Evolutionary conservation across 331 rosid species (phyloP).

Genomic region (Prunus yedoensis): DNA sequence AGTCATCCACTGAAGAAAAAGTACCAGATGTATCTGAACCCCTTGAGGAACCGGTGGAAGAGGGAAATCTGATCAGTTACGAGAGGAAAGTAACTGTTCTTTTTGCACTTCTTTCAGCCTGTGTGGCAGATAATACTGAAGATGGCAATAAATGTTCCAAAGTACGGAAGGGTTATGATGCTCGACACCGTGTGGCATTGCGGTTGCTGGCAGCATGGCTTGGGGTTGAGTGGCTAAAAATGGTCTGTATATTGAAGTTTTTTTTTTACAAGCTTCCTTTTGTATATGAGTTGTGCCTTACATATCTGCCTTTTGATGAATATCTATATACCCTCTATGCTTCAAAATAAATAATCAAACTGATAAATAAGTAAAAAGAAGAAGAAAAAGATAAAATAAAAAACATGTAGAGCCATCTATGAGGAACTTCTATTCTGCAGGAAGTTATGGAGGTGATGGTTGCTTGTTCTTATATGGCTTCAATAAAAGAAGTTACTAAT

Average conservation of each 20-base stretch:
- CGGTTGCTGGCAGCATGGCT: conserved; percentile 34
- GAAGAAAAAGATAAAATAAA: neutral
- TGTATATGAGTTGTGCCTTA: neutral
- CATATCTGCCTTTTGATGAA: neutral
- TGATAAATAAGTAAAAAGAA: neutral
- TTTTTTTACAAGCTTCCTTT: neutral
- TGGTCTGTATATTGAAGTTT: conserved; percentile 13
- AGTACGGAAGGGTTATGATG: conserved; percentile 28
- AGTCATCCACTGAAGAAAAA: conserved; percentile 1
- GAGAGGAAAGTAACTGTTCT: conserved; percentile 25
- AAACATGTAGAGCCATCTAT: neutral
- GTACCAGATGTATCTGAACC: neutral
- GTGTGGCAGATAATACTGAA: conserved; percentile 18
- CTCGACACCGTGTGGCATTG: conserved; percentile 31
- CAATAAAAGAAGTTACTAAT: conserved; percentile 15
- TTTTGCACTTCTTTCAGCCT: conserved; percentile 26
- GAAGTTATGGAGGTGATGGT: conserved; percentile 35
- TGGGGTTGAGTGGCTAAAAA: conserved; percentile 27
- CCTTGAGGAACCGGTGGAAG: conserved; percentile 15
- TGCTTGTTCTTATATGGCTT: conserved; percentile 26
- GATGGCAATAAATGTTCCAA: conserved; percentile 4
- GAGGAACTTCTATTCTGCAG: conserved; percentile 5
- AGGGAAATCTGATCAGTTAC: conserved; percentile 7
- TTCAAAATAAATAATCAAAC: neutral
- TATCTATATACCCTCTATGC: neutral